phyloP scores from a whole-genome alignment of 352 stramenopile species.

The Globisporangium nagaii region DNA sequence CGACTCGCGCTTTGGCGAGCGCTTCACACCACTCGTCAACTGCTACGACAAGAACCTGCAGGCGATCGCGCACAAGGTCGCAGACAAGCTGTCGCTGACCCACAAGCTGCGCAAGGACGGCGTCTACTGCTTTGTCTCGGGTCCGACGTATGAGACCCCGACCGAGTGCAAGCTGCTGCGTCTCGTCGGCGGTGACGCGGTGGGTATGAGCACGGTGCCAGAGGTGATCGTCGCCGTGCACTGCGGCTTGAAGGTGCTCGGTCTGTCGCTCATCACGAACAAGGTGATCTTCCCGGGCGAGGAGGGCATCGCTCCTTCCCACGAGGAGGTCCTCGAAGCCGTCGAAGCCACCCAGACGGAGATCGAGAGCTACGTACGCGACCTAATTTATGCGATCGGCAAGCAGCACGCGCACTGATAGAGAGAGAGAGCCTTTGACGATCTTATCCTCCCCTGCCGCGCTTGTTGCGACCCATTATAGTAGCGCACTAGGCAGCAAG shows the following conservation, averaged over 20 bases:
- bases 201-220: constrained; percentile 96
- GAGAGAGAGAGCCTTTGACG: constrained; percentile 1
- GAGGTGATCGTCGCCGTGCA: constrained; percentile 96
- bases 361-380: constrained; percentile 43
- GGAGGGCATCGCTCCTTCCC: constrained; percentile 75
- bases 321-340: constrained; percentile 93
- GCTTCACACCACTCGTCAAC: constrained; percentile 95
- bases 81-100: constrained; percentile 71
- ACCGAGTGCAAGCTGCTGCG: constrained; percentile 93
- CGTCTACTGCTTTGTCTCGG: constrained; percentile 96
- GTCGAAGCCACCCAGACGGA: constrained; percentile 62
- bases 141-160: constrained; percentile 95
- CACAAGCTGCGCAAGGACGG: constrained; percentile 82
- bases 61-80: constrained; percentile 71
- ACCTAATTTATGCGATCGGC: constrained; percentile 43
- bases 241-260: constrained; percentile 93
- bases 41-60: constrained; percentile 91
- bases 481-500: constrained; percentile 6
- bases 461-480: neutral
- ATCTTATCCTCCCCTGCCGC: neutral
- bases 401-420: constrained; percentile 27
- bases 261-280: constrained; percentile 97
- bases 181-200: constrained; percentile 88
- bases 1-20: constrained; percentile 90
- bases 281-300: constrained; percentile 82